Evolutionary conservation across 2,329 filamentous ascomycete genomes (phyloP).

Genomic region (Xylariaceae sp.): DNA sequence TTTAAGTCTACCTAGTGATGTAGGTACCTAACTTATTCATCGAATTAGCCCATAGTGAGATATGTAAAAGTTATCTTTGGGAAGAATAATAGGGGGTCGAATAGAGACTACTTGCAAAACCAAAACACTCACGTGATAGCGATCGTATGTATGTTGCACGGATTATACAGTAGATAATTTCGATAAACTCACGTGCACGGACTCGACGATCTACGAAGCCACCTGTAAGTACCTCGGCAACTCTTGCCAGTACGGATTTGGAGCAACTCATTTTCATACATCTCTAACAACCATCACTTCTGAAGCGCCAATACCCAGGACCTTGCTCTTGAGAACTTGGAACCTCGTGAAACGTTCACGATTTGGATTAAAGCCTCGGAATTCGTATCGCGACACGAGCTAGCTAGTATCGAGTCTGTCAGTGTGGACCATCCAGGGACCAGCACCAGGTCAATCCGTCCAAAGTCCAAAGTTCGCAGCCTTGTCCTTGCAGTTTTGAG

Average conservation of each 20-base stretch:
- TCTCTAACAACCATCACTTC: neutral
- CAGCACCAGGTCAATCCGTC: too few species aligned
- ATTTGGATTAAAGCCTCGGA: neutral
- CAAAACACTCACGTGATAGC: neutral
- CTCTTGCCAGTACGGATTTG: neutral
- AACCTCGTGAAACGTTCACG: neutral
- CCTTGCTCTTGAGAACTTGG: neutral
- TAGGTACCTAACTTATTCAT: too few species aligned
- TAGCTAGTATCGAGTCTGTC: too few species aligned
- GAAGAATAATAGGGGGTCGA: neutral
- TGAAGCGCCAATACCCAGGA: neutral
- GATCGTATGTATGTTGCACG: neutral
- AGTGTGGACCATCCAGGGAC: too few species aligned
- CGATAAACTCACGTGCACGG: neutral
- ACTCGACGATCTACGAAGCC: neutral
- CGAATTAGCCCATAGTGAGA: too few species aligned
- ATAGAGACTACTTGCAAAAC: neutral
- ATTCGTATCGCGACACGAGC: neutral
- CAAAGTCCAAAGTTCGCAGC: too few species aligned
- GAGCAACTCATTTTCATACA: neutral
- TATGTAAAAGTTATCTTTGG: neutral
- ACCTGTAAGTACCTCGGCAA: neutral
- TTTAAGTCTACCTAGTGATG: too few species aligned
- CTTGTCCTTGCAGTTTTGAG: too few species aligned
- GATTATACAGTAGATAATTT: neutral